Percentiles rank a stretch among this genome's conserved stretches.
These are phyloP conservation scores for Poa pratensis DNA, from an alignment of 176 grass and related monocot species.

Conservation along the genomic window DNA sequence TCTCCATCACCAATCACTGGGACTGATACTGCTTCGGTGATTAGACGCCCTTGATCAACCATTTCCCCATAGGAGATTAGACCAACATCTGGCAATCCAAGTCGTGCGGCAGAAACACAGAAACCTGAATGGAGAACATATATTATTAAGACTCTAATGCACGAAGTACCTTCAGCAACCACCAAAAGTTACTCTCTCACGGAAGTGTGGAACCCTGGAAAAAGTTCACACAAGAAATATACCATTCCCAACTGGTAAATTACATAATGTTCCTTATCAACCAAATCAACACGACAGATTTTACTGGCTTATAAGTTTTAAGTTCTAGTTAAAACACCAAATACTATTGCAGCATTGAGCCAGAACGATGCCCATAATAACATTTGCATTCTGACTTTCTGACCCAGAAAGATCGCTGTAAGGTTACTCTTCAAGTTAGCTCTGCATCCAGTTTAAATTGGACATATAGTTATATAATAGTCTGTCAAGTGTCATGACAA, in stretches of 20 bases:
- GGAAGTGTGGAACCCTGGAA: neutral
- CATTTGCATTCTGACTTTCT: neutral
- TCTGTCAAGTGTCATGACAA: neutral
- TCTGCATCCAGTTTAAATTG: neutral
- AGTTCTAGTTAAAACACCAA: neutral
- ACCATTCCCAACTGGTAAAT: neutral
- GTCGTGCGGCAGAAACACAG: constrained; percentile 76
- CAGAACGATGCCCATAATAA: neutral
- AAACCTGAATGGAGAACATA: constrained; percentile 58
- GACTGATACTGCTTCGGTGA: constrained; percentile 82
- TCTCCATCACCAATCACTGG: constrained; percentile 97
- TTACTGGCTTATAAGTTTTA: neutral
- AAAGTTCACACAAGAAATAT: constrained; percentile 4
- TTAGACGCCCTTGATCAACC: constrained; percentile 80
- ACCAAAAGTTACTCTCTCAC: neutral
- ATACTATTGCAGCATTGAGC: neutral
- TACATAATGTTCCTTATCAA: neutral
- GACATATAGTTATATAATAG: neutral
- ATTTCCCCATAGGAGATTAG: constrained; percentile 96
- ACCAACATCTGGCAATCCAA: constrained; percentile 90
- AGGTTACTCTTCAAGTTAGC: neutral
- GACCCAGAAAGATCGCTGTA: neutral
- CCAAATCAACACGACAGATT: neutral
- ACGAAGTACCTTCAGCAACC: constrained; percentile 18
- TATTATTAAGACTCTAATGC: constrained; percentile 15